phyloP scores from a whole-genome alignment of 1,284 basidiomycete genomes.

The Heterobasidion irregulare region DNA sequence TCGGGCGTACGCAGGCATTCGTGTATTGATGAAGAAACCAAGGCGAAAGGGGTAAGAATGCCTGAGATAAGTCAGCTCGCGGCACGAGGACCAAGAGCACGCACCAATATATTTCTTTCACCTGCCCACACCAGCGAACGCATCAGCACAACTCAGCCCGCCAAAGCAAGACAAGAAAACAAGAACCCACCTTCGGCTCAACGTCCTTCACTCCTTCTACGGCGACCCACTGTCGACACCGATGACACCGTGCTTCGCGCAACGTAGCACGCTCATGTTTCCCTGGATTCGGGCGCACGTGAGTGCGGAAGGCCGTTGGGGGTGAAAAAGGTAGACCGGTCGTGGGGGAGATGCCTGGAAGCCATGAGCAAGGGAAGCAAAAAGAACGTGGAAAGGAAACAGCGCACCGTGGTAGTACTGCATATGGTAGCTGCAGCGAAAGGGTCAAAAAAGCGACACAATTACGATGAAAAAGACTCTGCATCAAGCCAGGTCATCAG shows the following conservation, averaged over 20 bases:
- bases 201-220: constrained; percentile 66
- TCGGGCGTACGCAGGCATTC: too few relatives aligned
- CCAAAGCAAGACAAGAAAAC: neutral
- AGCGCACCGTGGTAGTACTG: constrained; percentile 65
- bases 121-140: constrained; percentile 25
- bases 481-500: neutral
- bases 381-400: neutral
- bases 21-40: neutral
- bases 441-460: constrained; percentile 1
- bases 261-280: constrained; percentile 54
- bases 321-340: constrained; percentile 69
- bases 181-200: constrained; percentile 48
- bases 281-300: constrained; percentile 32
- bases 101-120: constrained; percentile 68
- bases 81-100: constrained; percentile 11
- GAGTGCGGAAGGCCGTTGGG: constrained; percentile 51
- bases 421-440: constrained; percentile 58
- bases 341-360: constrained; percentile 49
- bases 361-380: neutral
- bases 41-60: neutral
- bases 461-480: constrained; percentile 12
- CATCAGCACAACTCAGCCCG: neutral
- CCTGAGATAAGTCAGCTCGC: neutral
- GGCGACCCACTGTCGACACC: constrained; percentile 61
- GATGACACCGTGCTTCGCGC: constrained; percentile 68